Conservation (phyloP, 306 rosid genomes). For the Rosa persica region DNA sequence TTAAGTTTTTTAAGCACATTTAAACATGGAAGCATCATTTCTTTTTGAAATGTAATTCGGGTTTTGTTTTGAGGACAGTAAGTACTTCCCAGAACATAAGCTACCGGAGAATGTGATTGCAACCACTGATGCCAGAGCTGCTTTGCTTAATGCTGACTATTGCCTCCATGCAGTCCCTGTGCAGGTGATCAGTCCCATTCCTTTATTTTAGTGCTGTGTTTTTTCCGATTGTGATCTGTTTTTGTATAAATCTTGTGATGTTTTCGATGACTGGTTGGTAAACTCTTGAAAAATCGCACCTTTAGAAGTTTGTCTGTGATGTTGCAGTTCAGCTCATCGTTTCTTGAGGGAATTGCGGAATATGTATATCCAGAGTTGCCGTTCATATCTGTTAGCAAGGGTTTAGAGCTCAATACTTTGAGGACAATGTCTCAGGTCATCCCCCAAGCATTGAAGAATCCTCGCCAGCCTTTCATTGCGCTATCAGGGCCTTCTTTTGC, state of each 20-base stretch:
- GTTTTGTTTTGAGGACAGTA: constrained; percentile 41
- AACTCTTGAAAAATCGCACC: not conserved
- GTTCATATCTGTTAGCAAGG: constrained; percentile 91
- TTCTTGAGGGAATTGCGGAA: constrained; percentile 78
- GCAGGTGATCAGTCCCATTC: constrained; percentile 54
- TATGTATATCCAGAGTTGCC: constrained; percentile 82
- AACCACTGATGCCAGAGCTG: constrained; percentile 80
- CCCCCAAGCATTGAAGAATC: constrained; percentile 75
- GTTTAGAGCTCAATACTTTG: constrained; percentile 81
- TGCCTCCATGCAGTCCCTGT: constrained; percentile 95
- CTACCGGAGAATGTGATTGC: constrained; percentile 81
- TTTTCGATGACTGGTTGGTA: not conserved
- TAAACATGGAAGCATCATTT: not conserved
- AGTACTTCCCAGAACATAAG: constrained; percentile 73
- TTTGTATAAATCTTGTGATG: not conserved
- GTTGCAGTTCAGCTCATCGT: constrained; percentile 79
- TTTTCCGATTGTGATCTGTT: not conserved
- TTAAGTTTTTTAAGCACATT: not conserved
- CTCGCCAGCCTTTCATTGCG: constrained; percentile 93
- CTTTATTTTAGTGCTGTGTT: not conserved
- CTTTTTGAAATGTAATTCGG: not conserved
- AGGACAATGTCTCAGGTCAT: constrained; percentile 94
- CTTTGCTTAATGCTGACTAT: constrained; percentile 73
- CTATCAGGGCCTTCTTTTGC: constrained; percentile 96
- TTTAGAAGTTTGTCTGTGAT: constrained; percentile 10